Conservation (phyloP, 805 yeast genomes). For the Groenewaldozyma tartarivorans region DNA sequence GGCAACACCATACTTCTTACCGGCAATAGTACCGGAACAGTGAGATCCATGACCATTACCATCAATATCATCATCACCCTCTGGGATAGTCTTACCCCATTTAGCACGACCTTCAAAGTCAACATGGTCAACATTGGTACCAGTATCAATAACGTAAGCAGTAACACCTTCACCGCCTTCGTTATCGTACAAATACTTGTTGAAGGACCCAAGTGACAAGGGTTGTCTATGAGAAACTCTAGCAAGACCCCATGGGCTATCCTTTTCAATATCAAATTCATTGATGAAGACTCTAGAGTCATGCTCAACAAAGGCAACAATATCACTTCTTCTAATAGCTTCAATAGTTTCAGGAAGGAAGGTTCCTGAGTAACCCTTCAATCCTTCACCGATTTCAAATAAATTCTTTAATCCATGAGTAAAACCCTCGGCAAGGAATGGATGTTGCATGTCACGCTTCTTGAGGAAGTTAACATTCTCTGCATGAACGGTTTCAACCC, state of each 20-base stretch:
- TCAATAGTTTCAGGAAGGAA: slow-evolving; percentile 71
- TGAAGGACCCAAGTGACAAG: slow-evolving; percentile 48
- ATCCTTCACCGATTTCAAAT: slow-evolving; percentile 42
- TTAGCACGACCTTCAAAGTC: slow-evolving; percentile 53
- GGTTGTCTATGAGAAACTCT: slow-evolving; percentile 57
- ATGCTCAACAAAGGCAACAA: slow-evolving; percentile 52
- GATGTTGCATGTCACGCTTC: slow-evolving; percentile 33
- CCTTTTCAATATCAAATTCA: slow-evolving; percentile 42
- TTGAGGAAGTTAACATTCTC: slow-evolving; percentile 17
- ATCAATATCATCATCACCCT: slow-evolving; percentile 37
- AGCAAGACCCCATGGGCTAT: slow-evolving; percentile 71
- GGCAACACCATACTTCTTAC: slow-evolving; percentile 50
- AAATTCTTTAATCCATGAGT: slow-evolving; percentile 21
- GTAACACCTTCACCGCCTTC: slow-evolving; percentile 57
- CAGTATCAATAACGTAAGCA: slow-evolving; percentile 79
- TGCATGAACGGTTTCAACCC: slow-evolving; percentile 40
- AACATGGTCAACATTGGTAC: slow-evolving; percentile 43
- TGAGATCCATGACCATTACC: slow-evolving; percentile 61
- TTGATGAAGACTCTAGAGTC: slow-evolving; percentile 46
- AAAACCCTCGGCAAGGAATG: slow-evolving; percentile 15
- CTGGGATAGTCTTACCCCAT: slow-evolving; percentile 53
- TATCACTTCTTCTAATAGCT: slow-evolving; percentile 49
- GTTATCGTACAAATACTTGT: slow-evolving; percentile 49
- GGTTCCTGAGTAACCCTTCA: slow-evolving; percentile 79
- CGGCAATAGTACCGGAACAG: slow-evolving; percentile 58